phyloP scores from a whole-genome alignment of 1,284 basidiomycete species.

The Sanghuangporus baumii region DNA sequence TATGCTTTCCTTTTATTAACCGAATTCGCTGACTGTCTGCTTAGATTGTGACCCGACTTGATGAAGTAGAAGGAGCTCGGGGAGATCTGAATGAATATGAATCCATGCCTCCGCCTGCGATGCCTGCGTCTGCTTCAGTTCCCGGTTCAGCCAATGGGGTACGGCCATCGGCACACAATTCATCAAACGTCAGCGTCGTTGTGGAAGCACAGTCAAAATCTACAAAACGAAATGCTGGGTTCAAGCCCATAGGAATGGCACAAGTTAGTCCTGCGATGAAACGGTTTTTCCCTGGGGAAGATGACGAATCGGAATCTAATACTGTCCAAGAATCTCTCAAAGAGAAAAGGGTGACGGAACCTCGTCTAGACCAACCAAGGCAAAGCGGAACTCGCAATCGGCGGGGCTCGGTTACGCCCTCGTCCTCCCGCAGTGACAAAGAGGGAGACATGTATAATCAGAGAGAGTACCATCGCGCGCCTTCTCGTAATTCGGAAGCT shows the following conservation, averaged over 20 bases:
- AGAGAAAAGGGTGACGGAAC: neutral
- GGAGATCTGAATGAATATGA: constrained; percentile 21
- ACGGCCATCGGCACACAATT: constrained; percentile 3
- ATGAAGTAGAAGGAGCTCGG: constrained; percentile 12
- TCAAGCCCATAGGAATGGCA: constrained; percentile 14
- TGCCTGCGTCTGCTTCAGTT: constrained; percentile 10
- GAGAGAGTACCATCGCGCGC: neutral
- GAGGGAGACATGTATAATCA: neutral
- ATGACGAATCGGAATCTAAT: constrained; percentile 22
- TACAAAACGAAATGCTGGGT: constrained; percentile 15
- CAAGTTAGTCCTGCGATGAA: constrained; percentile 20
- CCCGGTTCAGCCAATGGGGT: constrained; percentile 2
- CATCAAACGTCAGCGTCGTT: neutral
- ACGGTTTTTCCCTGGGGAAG: constrained; percentile 29
- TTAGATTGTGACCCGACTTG: neutral
- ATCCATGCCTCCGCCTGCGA: constrained; percentile 23
- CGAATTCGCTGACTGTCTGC: neutral
- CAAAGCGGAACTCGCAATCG: neutral
- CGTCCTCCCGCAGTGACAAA: neutral
- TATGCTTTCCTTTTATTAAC: neutral
- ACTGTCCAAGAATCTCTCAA: neutral
- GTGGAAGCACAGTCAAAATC: constrained; percentile 1
- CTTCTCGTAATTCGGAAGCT: neutral
- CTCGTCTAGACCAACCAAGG: neutral
- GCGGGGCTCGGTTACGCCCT: neutral